Base-by-base conservation (phyloP, 306 rosid species). In the Citrullus amarus region DNA sequence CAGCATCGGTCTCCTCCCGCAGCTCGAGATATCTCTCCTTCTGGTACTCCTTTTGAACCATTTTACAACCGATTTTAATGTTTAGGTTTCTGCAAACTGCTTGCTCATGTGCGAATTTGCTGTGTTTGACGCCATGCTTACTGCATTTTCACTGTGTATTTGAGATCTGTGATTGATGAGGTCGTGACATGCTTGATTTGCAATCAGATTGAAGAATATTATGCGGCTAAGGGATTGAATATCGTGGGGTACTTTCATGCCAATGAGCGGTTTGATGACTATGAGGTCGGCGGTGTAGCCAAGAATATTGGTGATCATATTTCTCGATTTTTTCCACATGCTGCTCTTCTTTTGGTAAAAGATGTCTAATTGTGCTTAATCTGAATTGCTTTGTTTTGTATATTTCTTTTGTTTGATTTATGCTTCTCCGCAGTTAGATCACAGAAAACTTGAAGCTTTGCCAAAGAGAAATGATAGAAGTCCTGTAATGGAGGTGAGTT, bases 191-290 rank as follows among this genome's bases (percentile, higher is more conserved):
- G 39, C 6, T 17, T 81, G 51, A 72, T 80, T 66, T 72, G 60
- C 75, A 13, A 22, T 80, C 80, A 92, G 98, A 95, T 92, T 75
- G 98, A 95, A 83, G 97, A 95, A 73, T 82, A 91, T 48, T 92
- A 82, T 79, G 91, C 96, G 18, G 78, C 88, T 4, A 85, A 88
- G 84, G 98, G 97, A 51, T 25, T 89, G 80, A 87, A 86, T 76
- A 88, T 95, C 32, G 92, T 95, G 69, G 97, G 98, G 3, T 92
- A 92, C 80, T 95, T 91, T 79, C 97, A 95, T n/a, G 96, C 97
- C 3, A 95, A 95, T 65, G 97, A 92, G 92, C 93, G 98, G 84
- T 88, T 86, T 75, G 98, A 95, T 79, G 98, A 95, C 79, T 77
- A 50, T 20, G 97, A 87, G 79, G 96, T 92, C 28, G 79, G 92